Evolutionary conservation across 192 early-diverging fungal genomes (phyloP).

Genomic region (Rhizoclosmatium sp.): DNA sequence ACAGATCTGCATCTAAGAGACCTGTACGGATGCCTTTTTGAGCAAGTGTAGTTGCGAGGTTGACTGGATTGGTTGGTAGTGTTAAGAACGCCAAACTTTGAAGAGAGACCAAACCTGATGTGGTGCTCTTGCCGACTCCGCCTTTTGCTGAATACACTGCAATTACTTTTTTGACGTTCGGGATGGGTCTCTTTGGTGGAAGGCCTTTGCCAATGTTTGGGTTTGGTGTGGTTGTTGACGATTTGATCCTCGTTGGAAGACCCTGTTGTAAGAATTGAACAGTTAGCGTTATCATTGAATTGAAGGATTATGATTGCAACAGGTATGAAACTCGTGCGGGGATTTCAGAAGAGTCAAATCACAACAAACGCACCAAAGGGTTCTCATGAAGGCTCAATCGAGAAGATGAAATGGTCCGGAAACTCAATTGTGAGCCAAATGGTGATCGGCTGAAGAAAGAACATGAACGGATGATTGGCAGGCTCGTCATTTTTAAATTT

Average conservation of each 20-base stretch:
- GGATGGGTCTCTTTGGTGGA: conserved; percentile 73
- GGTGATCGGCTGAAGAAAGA: no score
- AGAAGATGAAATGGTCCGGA: no score
- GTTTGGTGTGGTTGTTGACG: background rate
- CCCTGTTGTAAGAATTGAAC: conserved; percentile 8
- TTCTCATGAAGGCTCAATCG: no score
- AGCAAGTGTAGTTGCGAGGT: conserved; percentile 73
- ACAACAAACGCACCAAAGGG: no score
- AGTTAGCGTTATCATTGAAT: background rate
- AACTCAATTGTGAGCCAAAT: no score
- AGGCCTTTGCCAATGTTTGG: conserved; percentile 60
- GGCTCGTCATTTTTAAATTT: no score
- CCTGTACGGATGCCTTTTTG: conserved; percentile 63
- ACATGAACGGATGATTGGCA: no score
- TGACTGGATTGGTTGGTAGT: conserved; percentile 57
- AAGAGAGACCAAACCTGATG: conserved; percentile 61
- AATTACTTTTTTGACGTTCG: conserved; percentile 76
- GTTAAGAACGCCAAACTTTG: background rate
- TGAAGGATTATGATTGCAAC: background rate
- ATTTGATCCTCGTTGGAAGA: conserved; percentile 16
- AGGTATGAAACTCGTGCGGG: no score
- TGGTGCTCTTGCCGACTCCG: conserved; percentile 91
- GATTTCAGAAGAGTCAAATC: no score
- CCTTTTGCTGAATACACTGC: conserved; percentile 90
- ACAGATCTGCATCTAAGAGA: conserved; percentile 90